A percentile compares a stretch with the other conserved stretches of the same genome.
These are phyloP conservation scores for Trametes cingulata DNA, from an alignment of 768 basidiomycete species.

Conservation along the genomic window DNA sequence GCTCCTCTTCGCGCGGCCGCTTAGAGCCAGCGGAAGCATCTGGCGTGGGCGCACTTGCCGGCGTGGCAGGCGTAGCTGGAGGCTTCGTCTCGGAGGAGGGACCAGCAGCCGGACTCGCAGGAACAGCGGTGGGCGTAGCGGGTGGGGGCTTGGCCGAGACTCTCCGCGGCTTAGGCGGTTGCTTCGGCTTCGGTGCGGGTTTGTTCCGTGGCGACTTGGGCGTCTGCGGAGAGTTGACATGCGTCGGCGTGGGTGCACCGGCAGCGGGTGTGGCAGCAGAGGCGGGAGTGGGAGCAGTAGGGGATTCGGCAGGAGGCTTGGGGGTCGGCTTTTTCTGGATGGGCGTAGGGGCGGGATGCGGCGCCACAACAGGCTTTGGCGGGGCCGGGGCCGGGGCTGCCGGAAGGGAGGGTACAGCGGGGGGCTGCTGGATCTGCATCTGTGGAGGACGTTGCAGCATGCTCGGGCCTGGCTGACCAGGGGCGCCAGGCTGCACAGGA, in stretches of 20 bases:
- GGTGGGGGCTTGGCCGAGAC: conserved; percentile 28
- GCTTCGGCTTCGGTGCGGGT: conserved; percentile 42
- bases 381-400: conserved; percentile 5
- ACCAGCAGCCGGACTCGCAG: conserved; percentile 36
- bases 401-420: conserved; percentile 4
- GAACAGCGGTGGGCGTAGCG: conserved; percentile 32
- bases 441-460: neutral
- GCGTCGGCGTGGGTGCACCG: conserved; percentile 41
- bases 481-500: neutral
- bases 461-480: conserved; percentile 6
- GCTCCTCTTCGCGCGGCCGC: conserved; percentile 57
- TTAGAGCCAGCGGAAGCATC: conserved; percentile 34
- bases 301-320: conserved; percentile 11
- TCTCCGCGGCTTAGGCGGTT: conserved; percentile 32
- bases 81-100: conserved; percentile 35
- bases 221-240: conserved; percentile 57
- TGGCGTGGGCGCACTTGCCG: conserved; percentile 19
- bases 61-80: conserved; percentile 22
- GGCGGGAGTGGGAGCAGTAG: conserved; percentile 24
- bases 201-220: conserved; percentile 74
- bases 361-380: conserved; percentile 7
- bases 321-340: conserved; percentile 23
- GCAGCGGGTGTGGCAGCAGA: conserved; percentile 53
- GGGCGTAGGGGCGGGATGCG: conserved; percentile 7
- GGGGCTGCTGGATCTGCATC: conserved; percentile 8